Percentiles rank a stretch among this genome's conserved stretches.
Evolutionary conservation across 208 protist species (phyloP).

Genomic region (Herpetomonas tarakana): DNA sequence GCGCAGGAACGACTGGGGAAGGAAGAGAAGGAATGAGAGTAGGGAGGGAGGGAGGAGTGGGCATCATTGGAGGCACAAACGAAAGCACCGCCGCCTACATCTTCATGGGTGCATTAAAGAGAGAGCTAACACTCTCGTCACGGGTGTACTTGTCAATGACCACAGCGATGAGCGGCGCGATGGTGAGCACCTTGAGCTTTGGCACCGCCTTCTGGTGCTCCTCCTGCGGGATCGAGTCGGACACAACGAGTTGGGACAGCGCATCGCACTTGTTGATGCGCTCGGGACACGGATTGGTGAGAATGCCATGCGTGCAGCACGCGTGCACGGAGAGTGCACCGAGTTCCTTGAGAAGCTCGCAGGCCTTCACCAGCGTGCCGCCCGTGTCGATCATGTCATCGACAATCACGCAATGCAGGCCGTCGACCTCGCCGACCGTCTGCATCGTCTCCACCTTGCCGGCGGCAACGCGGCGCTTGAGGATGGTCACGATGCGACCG

Average conservation of each 20-base stretch:
- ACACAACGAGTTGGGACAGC: conserved; percentile 90
- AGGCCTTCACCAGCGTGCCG: conserved; percentile 91
- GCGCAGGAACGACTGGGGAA: too few relatives aligned
- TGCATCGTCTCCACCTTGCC: conserved; percentile 88
- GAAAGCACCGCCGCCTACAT: not conserved
- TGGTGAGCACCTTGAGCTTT: conserved; percentile 87
- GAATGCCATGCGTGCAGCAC: conserved; percentile 94
- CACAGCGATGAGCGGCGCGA: conserved; percentile 86
- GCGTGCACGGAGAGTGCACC: conserved; percentile 92
- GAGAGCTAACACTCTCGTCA: conserved; percentile 63
- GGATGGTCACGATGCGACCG: conserved; percentile 93
- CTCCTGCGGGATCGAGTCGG: conserved; percentile 93
- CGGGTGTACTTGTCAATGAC: conserved; percentile 70
- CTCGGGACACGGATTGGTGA: conserved; percentile 84
- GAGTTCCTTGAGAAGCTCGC: conserved; percentile 87
- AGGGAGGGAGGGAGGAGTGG: not conserved
- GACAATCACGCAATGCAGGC: conserved; percentile 92
- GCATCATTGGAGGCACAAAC: not conserved
- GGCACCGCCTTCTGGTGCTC: conserved; percentile 59
- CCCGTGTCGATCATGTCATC: conserved; percentile 98
- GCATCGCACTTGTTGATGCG: conserved; percentile 81
- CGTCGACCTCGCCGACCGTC: conserved; percentile 93
- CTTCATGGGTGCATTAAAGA: conserved; percentile 48
- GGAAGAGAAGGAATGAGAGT: conserved; percentile 2
- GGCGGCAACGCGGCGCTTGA: conserved; percentile 86